A percentile compares a stretch with the other conserved stretches of the same genome.
Evolutionary conservation across 257 asterid species (phyloP).

Genomic region (Solanum chmielewskii): DNA sequence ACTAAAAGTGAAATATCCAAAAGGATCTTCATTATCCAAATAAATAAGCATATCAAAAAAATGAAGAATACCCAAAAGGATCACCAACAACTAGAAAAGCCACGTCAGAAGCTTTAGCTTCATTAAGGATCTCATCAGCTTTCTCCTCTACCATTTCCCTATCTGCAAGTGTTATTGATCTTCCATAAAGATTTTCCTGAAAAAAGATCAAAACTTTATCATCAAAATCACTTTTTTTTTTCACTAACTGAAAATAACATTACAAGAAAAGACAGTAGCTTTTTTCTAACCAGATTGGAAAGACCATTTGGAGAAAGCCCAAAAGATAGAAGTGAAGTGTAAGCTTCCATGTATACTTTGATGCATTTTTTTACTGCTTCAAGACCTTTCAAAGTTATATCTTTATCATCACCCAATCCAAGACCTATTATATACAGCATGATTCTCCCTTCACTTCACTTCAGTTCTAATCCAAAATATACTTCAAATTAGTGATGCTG

Average conservation of each 20-base stretch:
- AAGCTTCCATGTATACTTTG: slow-evolving; percentile 81
- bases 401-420: slow-evolving; percentile 88
- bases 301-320: slow-evolving; percentile 71
- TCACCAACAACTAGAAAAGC: slow-evolving; percentile 95
- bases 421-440: slow-evolving; percentile 74
- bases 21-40: neutral
- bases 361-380: slow-evolving; percentile 66
- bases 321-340: slow-evolving; percentile 89
- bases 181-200: slow-evolving; percentile 76
- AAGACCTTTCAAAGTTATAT: slow-evolving; percentile 73
- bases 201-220: slow-evolving; percentile 7
- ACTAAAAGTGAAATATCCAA: neutral
- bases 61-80: slow-evolving; percentile 60
- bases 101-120: slow-evolving; percentile 63
- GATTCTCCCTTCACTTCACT: neutral
- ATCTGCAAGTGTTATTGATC: slow-evolving; percentile 54
- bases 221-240: neutral
- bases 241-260: neutral
- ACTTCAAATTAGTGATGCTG: neutral
- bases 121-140: slow-evolving; percentile 62
- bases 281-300: slow-evolving; percentile 36
- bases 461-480: neutral
- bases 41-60: neutral
- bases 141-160: slow-evolving; percentile 89
- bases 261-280: neutral